Base-by-base conservation (phyloP, 495 filamentous ascomycete species). In the Aspergillus saccharolyticus region DNA sequence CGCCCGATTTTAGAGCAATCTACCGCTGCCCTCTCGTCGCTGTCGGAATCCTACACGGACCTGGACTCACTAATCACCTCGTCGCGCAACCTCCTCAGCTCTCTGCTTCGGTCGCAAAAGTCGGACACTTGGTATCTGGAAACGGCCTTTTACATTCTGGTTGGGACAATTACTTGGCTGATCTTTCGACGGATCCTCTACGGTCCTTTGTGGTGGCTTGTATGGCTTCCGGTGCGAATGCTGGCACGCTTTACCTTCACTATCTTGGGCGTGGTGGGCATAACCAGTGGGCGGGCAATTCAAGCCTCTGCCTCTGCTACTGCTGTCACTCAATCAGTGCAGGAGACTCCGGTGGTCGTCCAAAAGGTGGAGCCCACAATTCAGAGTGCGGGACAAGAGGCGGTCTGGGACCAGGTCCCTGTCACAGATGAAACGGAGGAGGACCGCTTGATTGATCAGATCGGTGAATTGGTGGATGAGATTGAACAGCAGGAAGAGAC, bases 101-200 rank as follows among this genome's bases (percentile, higher is more conserved):
- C 89, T 21, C 74, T 99, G 47, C 76, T 97, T 33, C 83, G 83
- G 62, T 91, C 89, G 28, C 89, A 92, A 65, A 97, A 97, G 75
- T 91, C 86, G 43, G 94, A 97, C 70, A 94, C 90, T 3, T 99
- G 94, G 94, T 99, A 99, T 63, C 80, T 97, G 24, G 85, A 90
- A 71, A 92, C 86, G 18, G 85, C 92, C 0, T 86, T 97, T 60
- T 91, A 90, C 62, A 72, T 97, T 47, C 79, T 97, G 9, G 42
- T 89, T 15, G 79, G 72, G 2, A 96, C 89, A 6, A 83, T 96
- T 30, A 72, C 71, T 12, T 99, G 94, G 94, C 76, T 99, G 9
- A 64, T 97, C 1, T 94, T 93, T 56, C 76, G 94, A 17, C 74
- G 94, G 7, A 75, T 92, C 8, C 63, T 99, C 8, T 97, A 93